A percentile compares a stretch with the other conserved stretches of the same genome.
These are phyloP conservation scores for Botryotinia narcissicola DNA, from an alignment of 2,329 filamentous ascomycete species.

Conservation along the genomic window DNA sequence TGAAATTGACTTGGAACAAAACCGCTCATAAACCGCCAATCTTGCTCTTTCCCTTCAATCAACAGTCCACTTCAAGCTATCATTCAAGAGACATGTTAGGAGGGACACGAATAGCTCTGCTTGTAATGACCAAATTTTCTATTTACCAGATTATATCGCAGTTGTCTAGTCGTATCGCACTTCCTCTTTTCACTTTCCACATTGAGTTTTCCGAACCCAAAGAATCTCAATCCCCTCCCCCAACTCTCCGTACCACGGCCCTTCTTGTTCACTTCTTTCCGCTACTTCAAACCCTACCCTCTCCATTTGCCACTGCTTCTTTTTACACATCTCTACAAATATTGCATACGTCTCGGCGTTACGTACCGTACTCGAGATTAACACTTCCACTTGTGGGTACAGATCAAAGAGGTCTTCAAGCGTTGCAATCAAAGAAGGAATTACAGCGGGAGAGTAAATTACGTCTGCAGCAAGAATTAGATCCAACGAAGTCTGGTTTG, in stretches of 20 bases:
- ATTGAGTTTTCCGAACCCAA: conserved; percentile 1
- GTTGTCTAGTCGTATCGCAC: background rate
- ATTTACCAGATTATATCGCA: background rate
- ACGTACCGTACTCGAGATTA: conserved; percentile 69
- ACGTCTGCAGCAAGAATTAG: conserved; percentile 74
- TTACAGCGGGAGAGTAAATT: conserved; percentile 67
- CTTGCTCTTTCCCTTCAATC: background rate
- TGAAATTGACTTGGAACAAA: background rate
- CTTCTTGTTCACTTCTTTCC: conserved; percentile 47
- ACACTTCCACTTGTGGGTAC: conserved; percentile 54
- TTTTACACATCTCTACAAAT: conserved; percentile 57
- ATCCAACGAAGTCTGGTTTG: conserved; percentile 49
- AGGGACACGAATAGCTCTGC: background rate
- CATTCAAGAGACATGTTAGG: background rate
- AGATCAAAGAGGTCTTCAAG: conserved; percentile 59
- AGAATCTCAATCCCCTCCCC: conserved; percentile 15
- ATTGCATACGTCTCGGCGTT: conserved; percentile 66
- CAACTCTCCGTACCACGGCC: conserved; percentile 57
- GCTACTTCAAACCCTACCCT: conserved; percentile 46
- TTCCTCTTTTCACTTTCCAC: background rate
- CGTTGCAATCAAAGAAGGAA: conserved; percentile 63
- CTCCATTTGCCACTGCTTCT: conserved; percentile 43
- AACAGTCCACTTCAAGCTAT: background rate
- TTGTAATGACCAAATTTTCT: background rate
- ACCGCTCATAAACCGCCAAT: background rate